Conservation (phyloP, 192 early-diverging fungal genomes). For the Paraglomus brasilianum region DNA sequence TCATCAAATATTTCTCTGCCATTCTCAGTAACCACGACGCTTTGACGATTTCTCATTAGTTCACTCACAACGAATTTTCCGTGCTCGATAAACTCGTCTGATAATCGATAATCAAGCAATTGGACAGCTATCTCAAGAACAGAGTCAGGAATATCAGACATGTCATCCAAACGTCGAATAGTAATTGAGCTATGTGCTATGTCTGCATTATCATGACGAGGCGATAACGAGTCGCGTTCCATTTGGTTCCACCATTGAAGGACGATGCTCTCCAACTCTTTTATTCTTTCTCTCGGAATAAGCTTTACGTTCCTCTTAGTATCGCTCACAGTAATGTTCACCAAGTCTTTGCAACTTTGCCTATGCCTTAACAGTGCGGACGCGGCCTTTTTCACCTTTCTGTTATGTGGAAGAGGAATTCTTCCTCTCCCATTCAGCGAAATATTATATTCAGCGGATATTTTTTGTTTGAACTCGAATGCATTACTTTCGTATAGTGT, state of each 20-base stretch:
- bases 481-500: conserved; percentile 34
- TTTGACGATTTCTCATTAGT: background rate
- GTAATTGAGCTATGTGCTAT: too few relatives aligned
- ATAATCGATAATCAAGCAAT: conserved; percentile 1
- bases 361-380: too few relatives aligned
- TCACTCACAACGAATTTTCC: background rate
- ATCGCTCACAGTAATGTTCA: conserved; percentile 8
- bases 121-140: background rate
- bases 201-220: too few relatives aligned
- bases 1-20: too few relatives aligned
- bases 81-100: background rate
- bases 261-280: conserved; percentile 5
- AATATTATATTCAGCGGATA: conserved; percentile 26
- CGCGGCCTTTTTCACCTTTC: conserved; percentile 34
- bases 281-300: conserved; percentile 1
- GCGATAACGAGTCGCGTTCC: background rate
- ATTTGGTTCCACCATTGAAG: background rate
- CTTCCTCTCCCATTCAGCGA: conserved; percentile 37
- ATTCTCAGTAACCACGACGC: background rate
- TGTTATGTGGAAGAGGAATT: conserved; percentile 29
- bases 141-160: background rate
- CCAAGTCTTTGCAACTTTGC: too few relatives aligned
- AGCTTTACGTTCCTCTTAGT: background rate
- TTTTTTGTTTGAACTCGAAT: conserved; percentile 29
- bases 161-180: too few relatives aligned